These are phyloP conservation scores for Nicotiana paniculata DNA, from an alignment of 257 asterid species.

Conservation along the genomic window DNA sequence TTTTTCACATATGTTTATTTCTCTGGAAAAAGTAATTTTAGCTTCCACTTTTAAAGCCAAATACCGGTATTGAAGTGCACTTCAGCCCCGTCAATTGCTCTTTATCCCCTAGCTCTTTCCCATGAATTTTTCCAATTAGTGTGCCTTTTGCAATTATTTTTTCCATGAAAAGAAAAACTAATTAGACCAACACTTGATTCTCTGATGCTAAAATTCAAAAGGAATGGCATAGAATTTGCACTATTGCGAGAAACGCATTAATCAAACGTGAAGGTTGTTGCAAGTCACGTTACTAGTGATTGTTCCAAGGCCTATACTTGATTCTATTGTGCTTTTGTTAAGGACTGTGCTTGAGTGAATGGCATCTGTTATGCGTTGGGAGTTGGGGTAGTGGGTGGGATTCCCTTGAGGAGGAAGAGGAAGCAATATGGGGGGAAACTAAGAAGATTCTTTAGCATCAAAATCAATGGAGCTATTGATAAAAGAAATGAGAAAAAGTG, in stretches of 20 bases:
- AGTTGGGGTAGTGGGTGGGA: neutral
- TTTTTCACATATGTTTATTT: slow-evolving; percentile 11
- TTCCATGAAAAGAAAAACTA: neutral
- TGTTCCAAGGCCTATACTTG: neutral
- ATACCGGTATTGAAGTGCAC: slow-evolving; percentile 35
- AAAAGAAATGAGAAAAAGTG: neutral
- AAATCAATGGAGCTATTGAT: neutral
- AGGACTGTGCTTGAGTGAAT: neutral
- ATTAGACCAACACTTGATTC: neutral
- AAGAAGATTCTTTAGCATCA: neutral
- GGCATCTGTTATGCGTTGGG: neutral
- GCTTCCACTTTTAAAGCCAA: slow-evolving; percentile 65
- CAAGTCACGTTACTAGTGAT: neutral
- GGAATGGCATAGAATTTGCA: neutral
- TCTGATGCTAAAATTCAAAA: neutral
- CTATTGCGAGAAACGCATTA: neutral
- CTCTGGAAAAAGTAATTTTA: no score
- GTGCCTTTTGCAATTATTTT: no score
- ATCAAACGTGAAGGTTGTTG: neutral
- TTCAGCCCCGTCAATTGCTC: neutral
- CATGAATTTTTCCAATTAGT: no score
- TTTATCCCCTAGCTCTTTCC: no score
- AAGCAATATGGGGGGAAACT: neutral
- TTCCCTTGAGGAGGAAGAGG: neutral
- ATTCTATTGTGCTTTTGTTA: neutral